Conservation (phyloP, 2,329 filamentous ascomycete genomes). For the Triangularia setosa region DNA sequence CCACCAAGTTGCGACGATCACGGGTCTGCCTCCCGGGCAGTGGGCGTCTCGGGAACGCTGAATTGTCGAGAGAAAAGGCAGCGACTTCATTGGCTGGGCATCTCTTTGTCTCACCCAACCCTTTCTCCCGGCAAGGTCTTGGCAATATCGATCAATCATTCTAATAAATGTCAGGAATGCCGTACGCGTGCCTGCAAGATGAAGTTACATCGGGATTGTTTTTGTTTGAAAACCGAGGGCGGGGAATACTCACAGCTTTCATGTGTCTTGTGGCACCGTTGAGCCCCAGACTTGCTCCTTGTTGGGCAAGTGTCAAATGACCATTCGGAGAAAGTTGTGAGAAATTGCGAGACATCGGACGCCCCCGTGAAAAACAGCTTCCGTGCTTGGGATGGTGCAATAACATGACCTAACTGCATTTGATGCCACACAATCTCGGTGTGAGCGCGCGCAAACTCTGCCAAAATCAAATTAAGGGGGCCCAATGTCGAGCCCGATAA, state of each 20-base stretch:
- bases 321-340: background rate
- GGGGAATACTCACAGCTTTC: background rate
- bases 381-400: background rate
- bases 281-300: background rate
- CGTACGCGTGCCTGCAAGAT: background rate
- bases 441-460: background rate
- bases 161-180: background rate
- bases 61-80: background rate
- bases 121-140: background rate
- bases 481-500: background rate
- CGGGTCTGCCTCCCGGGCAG: background rate
- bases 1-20: slow-evolving; percentile 7
- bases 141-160: background rate
- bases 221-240: background rate
- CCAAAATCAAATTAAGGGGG: background rate
- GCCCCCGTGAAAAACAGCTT: background rate
- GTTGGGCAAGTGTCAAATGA: background rate
- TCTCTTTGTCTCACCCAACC: slow-evolving; percentile 4
- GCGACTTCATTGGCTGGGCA: background rate
- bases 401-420: background rate
- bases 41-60: background rate
- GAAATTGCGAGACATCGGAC: background rate
- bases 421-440: background rate
- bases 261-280: background rate
- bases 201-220: background rate